Evolutionary conservation across 495 filamentous ascomycete species (phyloP), one percentile per base, ranked within the genome.

Genomic region (Barbatosphaeria neglecta): DNA sequence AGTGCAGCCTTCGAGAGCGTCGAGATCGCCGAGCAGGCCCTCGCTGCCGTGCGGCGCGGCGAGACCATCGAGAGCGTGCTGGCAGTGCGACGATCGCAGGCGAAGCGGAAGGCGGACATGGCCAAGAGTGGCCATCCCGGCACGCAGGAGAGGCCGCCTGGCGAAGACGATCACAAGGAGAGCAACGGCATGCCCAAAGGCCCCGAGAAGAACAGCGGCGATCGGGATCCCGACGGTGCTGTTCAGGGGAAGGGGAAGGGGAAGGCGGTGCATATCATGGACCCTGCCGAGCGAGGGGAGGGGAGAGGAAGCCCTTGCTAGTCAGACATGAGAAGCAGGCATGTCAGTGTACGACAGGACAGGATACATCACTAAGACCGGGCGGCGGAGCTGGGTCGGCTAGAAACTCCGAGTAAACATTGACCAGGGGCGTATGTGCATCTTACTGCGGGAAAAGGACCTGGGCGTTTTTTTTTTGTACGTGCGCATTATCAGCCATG

Each of bases 1-100:
- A 63, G 55, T 6, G 65, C 59, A 2, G 62, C 64, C 7, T 77
- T 73, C 48, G 72, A 77, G 52, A 70, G 60, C 38, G 59, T 73
- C 6, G 54, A 56, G 15, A 60, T 47, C 22, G 71, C 72, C 1
- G 58, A 66, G 56, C 56, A 53, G 31, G 67, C 66, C 0, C 51
- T 76, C 19, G 62, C 62, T 15, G 67, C 63, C 44, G 56, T 69
- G 37, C 60, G 35, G 19, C 50, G 48, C 18, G 69, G 66, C 13
- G 53, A 58, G 25, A 49, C 40, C 27, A 42, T 67, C 1, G 45
- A 58, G 43, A 57, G 37, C 33, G 52, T 35, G 41, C 49, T 46
- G 20, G 45, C 35, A 48, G 44, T 46, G 45, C 27, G 49, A 51
- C n/a, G n/a, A n/a, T n/a, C n/a, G 41, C 40, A 41, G 24, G 28